Conservation (phyloP, 2,329 filamentous ascomycete genomes). For the Chaetomium sp. region DNA sequence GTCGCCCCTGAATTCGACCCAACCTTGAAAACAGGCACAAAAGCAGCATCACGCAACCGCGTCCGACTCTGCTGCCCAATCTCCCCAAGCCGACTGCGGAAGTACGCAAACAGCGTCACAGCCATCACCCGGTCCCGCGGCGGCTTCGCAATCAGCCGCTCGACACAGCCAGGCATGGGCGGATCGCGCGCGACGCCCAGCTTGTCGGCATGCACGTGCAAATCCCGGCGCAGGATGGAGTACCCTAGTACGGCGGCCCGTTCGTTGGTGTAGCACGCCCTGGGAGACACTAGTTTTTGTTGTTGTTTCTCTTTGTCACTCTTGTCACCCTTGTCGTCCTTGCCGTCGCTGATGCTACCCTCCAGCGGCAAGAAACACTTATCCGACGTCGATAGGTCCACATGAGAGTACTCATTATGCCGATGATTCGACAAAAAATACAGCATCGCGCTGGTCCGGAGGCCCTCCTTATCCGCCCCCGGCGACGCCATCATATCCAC, state of each 20-base stretch:
- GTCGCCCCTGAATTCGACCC: too few relatives aligned
- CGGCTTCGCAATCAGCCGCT: conserved; percentile 63
- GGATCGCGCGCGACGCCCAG: conserved; percentile 84
- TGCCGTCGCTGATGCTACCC: conserved; percentile 35
- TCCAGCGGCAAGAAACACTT: conserved; percentile 68
- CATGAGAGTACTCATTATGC: conserved; percentile 65
- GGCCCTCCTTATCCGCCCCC: conserved; percentile 32
- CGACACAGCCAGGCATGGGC: conserved; percentile 68
- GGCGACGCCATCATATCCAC: conserved; percentile 68
- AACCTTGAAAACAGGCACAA: conserved; percentile 58
- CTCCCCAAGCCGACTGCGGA: conserved; percentile 70
- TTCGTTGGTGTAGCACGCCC: conserved; percentile 76
- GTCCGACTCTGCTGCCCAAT: conserved; percentile 55
- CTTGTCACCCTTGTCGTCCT: too few relatives aligned
- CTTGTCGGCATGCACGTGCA: conserved; percentile 74
- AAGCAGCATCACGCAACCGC: conserved; percentile 56
- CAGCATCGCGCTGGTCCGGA: conserved; percentile 64
- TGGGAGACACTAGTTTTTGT: conserved; percentile 61
- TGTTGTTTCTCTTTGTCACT: conserved; percentile 21
- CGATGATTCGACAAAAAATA: conserved; percentile 81
- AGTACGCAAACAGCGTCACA: conserved; percentile 70
- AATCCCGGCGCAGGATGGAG: conserved; percentile 64
- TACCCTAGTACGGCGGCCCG: conserved; percentile 74
- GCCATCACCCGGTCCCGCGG: conserved; percentile 63
- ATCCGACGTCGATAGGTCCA: conserved; percentile 48